Evolutionary conservation across 352 stramenopile genomes (phyloP).

Genomic region (Globisporangium sylvaticum): DNA sequence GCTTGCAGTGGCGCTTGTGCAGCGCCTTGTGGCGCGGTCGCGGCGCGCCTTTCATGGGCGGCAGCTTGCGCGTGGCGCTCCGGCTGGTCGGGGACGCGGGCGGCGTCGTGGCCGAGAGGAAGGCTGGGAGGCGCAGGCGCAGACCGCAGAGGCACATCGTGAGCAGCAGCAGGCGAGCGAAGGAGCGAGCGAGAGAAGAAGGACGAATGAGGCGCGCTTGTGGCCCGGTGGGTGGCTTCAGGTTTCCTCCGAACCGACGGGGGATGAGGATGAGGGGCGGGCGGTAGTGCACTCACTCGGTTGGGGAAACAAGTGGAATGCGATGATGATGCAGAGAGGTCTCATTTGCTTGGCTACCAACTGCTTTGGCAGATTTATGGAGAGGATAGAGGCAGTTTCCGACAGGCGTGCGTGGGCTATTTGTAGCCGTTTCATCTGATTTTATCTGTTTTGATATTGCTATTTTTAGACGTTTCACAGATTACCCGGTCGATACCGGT

Average conservation of each 20-base stretch:
- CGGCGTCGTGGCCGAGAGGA: constrained; percentile 16
- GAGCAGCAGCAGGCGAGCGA: not conserved
- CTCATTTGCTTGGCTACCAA: not conserved
- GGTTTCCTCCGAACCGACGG: not conserved
- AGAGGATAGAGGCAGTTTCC: no score
- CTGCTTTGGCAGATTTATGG: no score
- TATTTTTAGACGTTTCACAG: no score
- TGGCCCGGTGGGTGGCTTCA: not conserved
- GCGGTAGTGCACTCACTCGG: not conserved
- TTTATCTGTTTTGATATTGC: no score
- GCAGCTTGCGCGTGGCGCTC: constrained; percentile 28
- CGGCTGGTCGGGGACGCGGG: constrained; percentile 9
- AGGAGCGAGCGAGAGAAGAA: not conserved
- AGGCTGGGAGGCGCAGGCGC: constrained; percentile 16
- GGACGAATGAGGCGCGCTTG: not conserved
- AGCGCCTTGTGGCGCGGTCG: constrained; percentile 31
- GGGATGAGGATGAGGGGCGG: not conserved
- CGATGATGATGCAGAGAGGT: not conserved
- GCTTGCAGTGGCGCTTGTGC: constrained; percentile 25
- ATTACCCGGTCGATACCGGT: no score
- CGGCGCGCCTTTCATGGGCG: constrained; percentile 19
- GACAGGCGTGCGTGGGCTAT: no score
- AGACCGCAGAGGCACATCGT: constrained; percentile 38
- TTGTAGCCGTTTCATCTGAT: no score
- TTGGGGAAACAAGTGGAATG: not conserved